Base-by-base conservation (phyloP, 495 filamentous ascomycete genomes). In the Penicillium robsamsonii region DNA sequence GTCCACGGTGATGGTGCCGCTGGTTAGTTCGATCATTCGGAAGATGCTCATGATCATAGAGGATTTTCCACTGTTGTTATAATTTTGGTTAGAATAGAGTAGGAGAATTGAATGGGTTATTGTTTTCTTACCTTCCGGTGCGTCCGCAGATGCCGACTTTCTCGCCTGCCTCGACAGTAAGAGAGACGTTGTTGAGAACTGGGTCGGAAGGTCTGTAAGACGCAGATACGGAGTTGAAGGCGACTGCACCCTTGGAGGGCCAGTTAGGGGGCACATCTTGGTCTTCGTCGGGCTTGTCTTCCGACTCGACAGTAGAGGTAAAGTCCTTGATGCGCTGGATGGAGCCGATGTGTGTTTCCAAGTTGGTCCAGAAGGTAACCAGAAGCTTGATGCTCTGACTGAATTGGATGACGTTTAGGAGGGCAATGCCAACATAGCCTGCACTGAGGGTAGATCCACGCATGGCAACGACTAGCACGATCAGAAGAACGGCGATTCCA, bases 311-410 rank as follows among this genome's bases (percentile, higher is more conserved):
- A 22, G 72, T 71, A 2, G 66, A 69, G 5, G 75, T 75, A 58
- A 87, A 85, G 4, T 70, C 68, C 55, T 80, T 84, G 53, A 89
- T 74, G n/a, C 85, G 75, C 9, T 79, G 68, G 8, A 86, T 75
- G 18, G 81, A 81, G 0, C 83, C 82, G 27, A 86, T 79, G 33
- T 75, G 71, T 4, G 80, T 84, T 47, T 84, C 82, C 27, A 85
- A 68, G 51, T 75, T 76, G 10, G 82, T 83, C 81, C 81, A 85
- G 58, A 75, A 79, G n/a, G 73, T 75, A 11, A 84, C 69, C 18
- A 83, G 57, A 4, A 79, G 65, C 57, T 78, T 78, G 57, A 84
- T 71, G 46, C 68, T 75, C 46, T 81, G 75, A 37, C 72, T 79
- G 66, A 83, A 83, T 17, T 73, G 59, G n/a, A 84, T 80, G 27